Conservation (phyloP, 106 monocot genomes). For the Hemerocallis citrina region DNA sequence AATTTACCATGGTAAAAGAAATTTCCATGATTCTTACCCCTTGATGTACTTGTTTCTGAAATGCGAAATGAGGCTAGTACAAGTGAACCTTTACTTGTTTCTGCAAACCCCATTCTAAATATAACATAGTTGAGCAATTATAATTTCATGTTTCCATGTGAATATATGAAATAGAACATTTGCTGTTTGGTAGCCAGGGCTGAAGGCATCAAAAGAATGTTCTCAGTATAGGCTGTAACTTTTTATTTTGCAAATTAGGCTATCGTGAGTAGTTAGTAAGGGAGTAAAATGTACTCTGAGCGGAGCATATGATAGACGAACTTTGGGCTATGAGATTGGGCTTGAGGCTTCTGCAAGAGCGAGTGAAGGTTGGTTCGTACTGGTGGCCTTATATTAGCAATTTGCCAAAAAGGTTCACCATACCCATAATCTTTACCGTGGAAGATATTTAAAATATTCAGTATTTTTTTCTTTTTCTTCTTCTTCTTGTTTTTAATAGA, state of each 20-base stretch:
- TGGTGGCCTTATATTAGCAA: slow-evolving; percentile 98
- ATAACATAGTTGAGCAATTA: neutral
- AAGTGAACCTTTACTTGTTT: neutral
- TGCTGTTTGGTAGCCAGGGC: neutral
- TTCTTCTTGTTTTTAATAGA: no score
- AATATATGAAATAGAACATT: neutral
- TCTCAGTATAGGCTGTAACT: slow-evolving; percentile 14
- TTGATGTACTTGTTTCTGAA: neutral
- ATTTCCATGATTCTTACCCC: neutral
- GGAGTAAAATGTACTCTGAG: slow-evolving; percentile 46
- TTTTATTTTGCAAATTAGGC: slow-evolving; percentile 33
- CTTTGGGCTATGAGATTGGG: slow-evolving; percentile 89
- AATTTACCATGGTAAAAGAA: no score
- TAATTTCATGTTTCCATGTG: neutral
- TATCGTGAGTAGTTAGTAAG: slow-evolving; percentile 29
- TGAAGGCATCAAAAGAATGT: slow-evolving; percentile 1
- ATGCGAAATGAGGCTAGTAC: neutral
- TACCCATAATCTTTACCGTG: slow-evolving; percentile 73
- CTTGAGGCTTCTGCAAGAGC: slow-evolving; percentile 84
- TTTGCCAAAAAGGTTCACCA: slow-evolving; percentile 63
- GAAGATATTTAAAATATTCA: slow-evolving; percentile 76
- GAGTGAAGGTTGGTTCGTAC: slow-evolving; percentile 54
- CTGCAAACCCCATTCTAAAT: neutral
- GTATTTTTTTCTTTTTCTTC: no score
- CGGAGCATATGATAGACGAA: slow-evolving; percentile 82